Conservation (phyloP, 352 stramenopile species). For the Pythium monospermum region DNA sequence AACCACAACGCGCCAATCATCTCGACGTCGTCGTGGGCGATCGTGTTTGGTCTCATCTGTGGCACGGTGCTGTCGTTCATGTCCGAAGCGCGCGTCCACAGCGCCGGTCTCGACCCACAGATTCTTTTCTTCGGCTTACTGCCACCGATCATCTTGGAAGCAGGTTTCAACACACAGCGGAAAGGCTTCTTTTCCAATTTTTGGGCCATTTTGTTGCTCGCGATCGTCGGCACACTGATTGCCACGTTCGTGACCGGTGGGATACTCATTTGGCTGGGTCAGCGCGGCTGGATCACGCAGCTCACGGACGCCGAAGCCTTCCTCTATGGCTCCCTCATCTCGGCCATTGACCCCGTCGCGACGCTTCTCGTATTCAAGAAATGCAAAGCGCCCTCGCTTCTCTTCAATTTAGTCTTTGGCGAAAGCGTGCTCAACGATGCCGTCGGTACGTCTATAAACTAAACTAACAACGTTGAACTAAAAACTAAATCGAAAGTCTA, state of each 20-base stretch:
- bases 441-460: conserved; percentile 64
- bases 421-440: conserved; percentile 95
- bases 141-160: conserved; percentile 82
- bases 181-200: conserved; percentile 88
- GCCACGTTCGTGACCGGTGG: conserved; percentile 79
- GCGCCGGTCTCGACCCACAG: conserved; percentile 80
- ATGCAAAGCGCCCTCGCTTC: conserved; percentile 69
- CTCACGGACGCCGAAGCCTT: conserved; percentile 87
- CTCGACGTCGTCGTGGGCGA: conserved; percentile 76
- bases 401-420: conserved; percentile 96
- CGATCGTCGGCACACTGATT: conserved; percentile 73
- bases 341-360: conserved; percentile 91
- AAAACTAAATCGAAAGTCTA: background rate
- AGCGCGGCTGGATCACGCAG: conserved; percentile 69
- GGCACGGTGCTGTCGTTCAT: conserved; percentile 22
- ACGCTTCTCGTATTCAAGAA: conserved; percentile 94
- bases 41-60: conserved; percentile 83
- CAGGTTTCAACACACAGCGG: conserved; percentile 82
- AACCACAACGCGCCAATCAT: conserved; percentile 60
- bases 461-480: too few species aligned
- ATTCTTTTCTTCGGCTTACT: conserved; percentile 72
- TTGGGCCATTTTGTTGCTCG: conserved; percentile 79
- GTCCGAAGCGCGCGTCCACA: conserved; percentile 62
- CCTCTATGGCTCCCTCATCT: conserved; percentile 91
- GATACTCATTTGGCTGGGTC: conserved; percentile 64